A percentile compares a stretch with the other conserved stretches of the same genome.
Conservation (phyloP, 805 yeast species). For the Cyberlindnera nakhonratchasimensis region DNA sequence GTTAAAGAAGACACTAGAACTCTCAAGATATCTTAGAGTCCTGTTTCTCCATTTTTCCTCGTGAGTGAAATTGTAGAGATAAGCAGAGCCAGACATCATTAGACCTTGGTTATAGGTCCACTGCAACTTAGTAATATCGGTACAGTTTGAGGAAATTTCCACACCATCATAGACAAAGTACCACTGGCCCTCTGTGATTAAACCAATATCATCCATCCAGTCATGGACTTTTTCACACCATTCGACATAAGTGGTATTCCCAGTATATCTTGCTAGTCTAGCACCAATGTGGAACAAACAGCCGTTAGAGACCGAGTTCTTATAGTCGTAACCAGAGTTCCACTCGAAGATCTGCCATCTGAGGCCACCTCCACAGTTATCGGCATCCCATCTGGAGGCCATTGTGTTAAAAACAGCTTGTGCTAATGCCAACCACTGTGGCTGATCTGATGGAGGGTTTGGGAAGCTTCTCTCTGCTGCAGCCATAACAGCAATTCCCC, state of each 20-base stretch:
- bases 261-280: conserved; percentile 75
- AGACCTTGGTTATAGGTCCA: conserved; percentile 79
- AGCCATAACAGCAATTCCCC: conserved; percentile 84
- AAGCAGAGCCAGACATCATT: conserved; percentile 66
- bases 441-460: conserved; percentile 55
- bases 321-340: conserved; percentile 85
- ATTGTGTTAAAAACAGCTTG: conserved; percentile 88
- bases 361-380: conserved; percentile 67
- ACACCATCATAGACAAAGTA: conserved; percentile 62
- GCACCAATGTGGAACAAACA: conserved; percentile 79
- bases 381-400: conserved; percentile 73
- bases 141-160: conserved; percentile 44
- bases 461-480: conserved; percentile 84
- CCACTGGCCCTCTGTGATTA: conserved; percentile 39
- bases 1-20: conserved; percentile 56
- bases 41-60: conserved; percentile 59
- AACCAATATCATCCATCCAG: conserved; percentile 57
- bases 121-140: conserved; percentile 47
- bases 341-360: conserved; percentile 91
- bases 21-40: conserved; percentile 43
- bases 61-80: conserved; percentile 57
- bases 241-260: conserved; percentile 66
- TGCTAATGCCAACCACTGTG: conserved; percentile 72
- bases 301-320: conserved; percentile 86
- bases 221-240: conserved; percentile 72